These are phyloP conservation scores for Fusarium torreyae DNA, from an alignment of 2,329 filamentous ascomycete species.

Conservation along the genomic window DNA sequence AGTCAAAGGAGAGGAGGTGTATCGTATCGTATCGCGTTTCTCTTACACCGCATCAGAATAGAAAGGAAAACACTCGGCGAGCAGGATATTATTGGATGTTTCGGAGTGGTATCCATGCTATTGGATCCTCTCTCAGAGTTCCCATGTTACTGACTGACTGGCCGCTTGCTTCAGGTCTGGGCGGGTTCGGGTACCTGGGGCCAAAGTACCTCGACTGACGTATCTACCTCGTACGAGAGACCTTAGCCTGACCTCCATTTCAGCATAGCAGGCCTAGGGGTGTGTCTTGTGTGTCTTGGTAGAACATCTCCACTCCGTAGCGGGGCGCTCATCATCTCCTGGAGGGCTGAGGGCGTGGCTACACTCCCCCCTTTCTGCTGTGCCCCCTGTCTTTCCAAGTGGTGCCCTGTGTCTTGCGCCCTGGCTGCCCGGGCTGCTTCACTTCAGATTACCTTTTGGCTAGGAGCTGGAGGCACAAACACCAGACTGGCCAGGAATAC, in stretches of 20 bases:
- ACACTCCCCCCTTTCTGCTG: constrained; percentile 17
- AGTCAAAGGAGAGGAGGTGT: constrained; percentile 14
- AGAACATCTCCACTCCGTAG: constrained; percentile 5
- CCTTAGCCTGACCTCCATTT: constrained; percentile 40
- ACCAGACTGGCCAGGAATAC: constrained; percentile 51
- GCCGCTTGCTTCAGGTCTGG: constrained; percentile 42
- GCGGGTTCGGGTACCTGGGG: constrained; percentile 36
- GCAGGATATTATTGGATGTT: constrained; percentile 11
- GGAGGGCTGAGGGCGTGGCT: constrained; percentile 33
- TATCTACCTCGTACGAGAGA: constrained; percentile 49
- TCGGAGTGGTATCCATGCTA: constrained; percentile 5
- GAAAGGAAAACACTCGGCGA: constrained; percentile 21
- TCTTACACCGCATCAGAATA: constrained; percentile 41
- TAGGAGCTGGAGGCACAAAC: constrained; percentile 51
- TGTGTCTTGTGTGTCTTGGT: constrained; percentile 3
- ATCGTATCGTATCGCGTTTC: constrained; percentile 9
- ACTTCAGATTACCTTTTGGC: constrained; percentile 54
- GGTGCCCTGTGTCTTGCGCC: constrained; percentile 50
- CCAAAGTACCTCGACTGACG: constrained; percentile 49
- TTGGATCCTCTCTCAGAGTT: constrained; percentile 1
- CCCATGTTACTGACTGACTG: constrained; percentile 4
- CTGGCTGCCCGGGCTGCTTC: constrained; percentile 50
- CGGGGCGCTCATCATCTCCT: constrained; percentile 39
- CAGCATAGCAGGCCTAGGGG: constrained; percentile 26
- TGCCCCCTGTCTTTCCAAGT: constrained; percentile 41